Conservation (phyloP, 176 grass and related monocot genomes). For the Thinopyrum elongatum region DNA sequence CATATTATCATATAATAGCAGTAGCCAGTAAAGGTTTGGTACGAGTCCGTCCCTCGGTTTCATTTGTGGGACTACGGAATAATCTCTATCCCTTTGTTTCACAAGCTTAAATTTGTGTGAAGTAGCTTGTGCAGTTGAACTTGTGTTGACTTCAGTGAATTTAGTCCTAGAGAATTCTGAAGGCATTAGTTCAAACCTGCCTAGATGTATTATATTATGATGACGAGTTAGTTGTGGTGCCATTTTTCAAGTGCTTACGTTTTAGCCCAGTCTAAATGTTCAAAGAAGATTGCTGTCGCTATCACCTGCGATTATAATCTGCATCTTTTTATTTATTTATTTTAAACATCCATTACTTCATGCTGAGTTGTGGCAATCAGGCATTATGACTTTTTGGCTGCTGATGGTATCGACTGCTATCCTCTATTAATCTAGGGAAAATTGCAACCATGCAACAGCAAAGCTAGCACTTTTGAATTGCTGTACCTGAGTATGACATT, state of each 20-base stretch:
- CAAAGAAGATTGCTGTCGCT: conserved; percentile 22
- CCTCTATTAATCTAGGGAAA: conserved; percentile 2
- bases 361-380: neutral
- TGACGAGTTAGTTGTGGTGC: neutral
- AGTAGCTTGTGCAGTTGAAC: conserved; percentile 22
- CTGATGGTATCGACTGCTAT: conserved; percentile 16
- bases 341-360: neutral
- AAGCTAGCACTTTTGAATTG: neutral
- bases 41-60: neutral
- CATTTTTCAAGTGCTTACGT: conserved; percentile 11
- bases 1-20: neutral
- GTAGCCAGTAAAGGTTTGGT: conserved; percentile 8
- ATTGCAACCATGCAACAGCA: neutral
- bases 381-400: conserved; percentile 7
- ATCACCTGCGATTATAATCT: conserved; percentile 8
- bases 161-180: neutral
- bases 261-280: neutral
- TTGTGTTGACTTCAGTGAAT: conserved; percentile 5
- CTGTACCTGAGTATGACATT: neutral
- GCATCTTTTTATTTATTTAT: neutral
- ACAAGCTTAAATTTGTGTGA: neutral
- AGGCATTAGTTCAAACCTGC: conserved; percentile 4
- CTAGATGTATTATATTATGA: neutral
- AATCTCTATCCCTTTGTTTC: neutral
- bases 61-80: neutral